These are phyloP conservation scores for Trichoderma citrinoviride DNA, from an alignment of 2,329 filamentous ascomycete genomes.

Conservation along the genomic window DNA sequence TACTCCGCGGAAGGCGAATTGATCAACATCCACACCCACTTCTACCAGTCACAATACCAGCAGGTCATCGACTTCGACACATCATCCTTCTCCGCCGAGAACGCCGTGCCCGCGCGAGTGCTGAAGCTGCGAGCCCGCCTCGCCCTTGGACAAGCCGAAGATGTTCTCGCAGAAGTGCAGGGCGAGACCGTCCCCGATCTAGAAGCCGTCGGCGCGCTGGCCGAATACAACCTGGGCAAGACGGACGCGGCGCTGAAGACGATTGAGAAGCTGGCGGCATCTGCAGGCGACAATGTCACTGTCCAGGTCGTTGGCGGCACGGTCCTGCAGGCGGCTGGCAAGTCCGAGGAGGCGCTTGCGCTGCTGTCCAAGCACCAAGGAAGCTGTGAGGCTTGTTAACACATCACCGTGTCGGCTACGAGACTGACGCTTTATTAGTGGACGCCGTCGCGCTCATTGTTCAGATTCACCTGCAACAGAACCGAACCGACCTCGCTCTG, in stretches of 20 bases:
- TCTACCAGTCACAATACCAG: constrained; percentile 80
- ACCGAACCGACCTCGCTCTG: constrained; percentile 82
- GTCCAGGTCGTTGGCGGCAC: constrained; percentile 84
- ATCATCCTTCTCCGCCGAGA: constrained; percentile 72
- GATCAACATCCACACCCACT: constrained; percentile 68
- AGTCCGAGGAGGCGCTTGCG: constrained; percentile 80
- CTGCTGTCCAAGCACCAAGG: constrained; percentile 81
- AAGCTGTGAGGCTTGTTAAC: constrained; percentile 58
- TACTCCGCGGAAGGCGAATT: constrained; percentile 70
- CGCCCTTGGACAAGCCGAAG: constrained; percentile 72
- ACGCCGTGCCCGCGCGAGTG: constrained; percentile 71
- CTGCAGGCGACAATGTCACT: constrained; percentile 67
- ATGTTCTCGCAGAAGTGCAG: constrained; percentile 68
- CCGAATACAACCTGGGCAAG: constrained; percentile 61
- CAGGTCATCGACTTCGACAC: constrained; percentile 83
- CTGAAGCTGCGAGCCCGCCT: constrained; percentile 80
- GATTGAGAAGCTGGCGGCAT: constrained; percentile 65
- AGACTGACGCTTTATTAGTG: constrained; percentile 40
- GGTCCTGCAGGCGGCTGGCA: constrained; percentile 74
- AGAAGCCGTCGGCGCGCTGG: constrained; percentile 72
- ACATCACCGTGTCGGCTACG: not conserved
- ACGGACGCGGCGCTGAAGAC: constrained; percentile 59
- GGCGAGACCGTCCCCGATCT: constrained; percentile 69
- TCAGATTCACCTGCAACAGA: constrained; percentile 89
- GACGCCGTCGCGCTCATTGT: constrained; percentile 82